Evolutionary conservation across 2,329 filamentous ascomycete species (phyloP), one percentile per base, ranked within the genome.

Genomic region (Paecilomyces variotii): DNA sequence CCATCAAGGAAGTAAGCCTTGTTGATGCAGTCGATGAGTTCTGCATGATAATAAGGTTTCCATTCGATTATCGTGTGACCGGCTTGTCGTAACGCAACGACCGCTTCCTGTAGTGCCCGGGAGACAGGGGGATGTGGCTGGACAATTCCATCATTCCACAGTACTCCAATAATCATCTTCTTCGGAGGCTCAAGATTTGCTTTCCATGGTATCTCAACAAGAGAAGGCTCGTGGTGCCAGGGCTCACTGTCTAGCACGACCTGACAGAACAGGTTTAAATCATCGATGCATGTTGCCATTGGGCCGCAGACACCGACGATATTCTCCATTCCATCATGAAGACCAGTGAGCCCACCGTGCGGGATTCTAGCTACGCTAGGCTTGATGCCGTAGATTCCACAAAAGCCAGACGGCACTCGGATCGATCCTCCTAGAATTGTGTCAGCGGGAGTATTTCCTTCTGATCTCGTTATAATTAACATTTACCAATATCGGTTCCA

Each of bases 111-210:
- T 14, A 52, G 24, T 28, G 83, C 85, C 3, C 84, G 78, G 0
- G 77, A 69, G 3, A 88, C 78, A 0, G 86, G 86, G 3, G 86
- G 84, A 45, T 87, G 86, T 0, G 86, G 85, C 3, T 69, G 74
- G 1, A 86, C 84, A 51, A 86, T 76, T 10, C 79, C 81, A 66
- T 88, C 86, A 66, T 84, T 73, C 78, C 79, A 83, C 66, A 87
- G 73, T 19, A 88, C 50, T 11, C 45, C 35, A 5, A 51, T 53
- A 14, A 35, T 7, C 7, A 57, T 14, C 26, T 54, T 34, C 26
- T 49, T 55, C 34, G 50, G 50, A 7, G 50, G 5, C 7, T 52
- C 50, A n/a, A 26, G 19, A 7, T 26, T 9, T 28, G 24, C 25
- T 26, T 57, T 60, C 50, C 50, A 52, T 26, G 50, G 50, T 6